phyloP scores from a whole-genome alignment of 257 asterid species.

The Pogostemon cablin region DNA sequence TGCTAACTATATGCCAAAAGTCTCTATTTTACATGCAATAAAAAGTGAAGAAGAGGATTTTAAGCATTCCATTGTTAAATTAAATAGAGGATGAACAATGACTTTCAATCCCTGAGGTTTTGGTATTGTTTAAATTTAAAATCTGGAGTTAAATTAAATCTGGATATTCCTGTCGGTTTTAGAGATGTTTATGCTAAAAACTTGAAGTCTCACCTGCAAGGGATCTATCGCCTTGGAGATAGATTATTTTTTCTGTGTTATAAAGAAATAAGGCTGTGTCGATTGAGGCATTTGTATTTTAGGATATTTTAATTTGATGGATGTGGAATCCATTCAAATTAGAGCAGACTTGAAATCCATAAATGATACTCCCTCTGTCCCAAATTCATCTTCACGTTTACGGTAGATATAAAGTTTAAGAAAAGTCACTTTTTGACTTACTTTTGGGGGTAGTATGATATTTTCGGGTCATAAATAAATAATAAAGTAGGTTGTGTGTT shows the following conservation, averaged over 20 bases:
- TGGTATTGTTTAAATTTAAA: neutral
- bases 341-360: neutral
- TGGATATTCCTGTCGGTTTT: neutral
- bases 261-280: neutral
- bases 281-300: neutral
- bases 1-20: slow-evolving; percentile 5
- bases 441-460: too few relatives aligned
- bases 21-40: neutral
- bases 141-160: neutral
- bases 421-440: too few relatives aligned
- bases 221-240: neutral
- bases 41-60: neutral
- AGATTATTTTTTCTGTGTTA: neutral
- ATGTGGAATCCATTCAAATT: neutral
- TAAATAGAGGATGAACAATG: neutral
- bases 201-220: slow-evolving; percentile 10
- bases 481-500: too few relatives aligned
- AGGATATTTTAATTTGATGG: too few relatives aligned
- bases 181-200: neutral
- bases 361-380: neutral
- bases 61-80: neutral
- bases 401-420: too few relatives aligned
- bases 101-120: neutral
- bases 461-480: too few relatives aligned
- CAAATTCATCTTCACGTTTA: too few relatives aligned